Conservation (phyloP, 1,284 basidiomycete genomes). For the Leccinum pachyderme region DNA sequence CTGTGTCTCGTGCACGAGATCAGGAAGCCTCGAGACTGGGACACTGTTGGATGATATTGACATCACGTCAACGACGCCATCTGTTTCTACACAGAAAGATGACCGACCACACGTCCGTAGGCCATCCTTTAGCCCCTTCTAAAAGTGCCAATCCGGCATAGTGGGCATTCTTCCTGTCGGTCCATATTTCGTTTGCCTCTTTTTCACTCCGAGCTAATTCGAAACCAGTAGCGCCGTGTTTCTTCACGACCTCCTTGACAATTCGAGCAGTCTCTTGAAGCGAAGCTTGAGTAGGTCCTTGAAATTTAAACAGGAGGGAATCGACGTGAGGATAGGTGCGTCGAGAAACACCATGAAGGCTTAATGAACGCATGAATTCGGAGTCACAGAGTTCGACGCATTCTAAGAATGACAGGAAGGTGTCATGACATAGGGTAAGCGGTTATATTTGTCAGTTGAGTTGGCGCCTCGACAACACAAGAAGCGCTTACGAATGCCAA, state of each 20-base stretch:
- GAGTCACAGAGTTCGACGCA: constrained; percentile 81
- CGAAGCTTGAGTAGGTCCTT: constrained; percentile 62
- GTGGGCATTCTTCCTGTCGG: constrained; percentile 81
- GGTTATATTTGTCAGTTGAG: not conserved
- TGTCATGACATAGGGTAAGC: not conserved
- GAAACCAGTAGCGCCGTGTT: constrained; percentile 70
- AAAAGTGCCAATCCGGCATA: constrained; percentile 68
- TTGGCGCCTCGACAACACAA: not conserved
- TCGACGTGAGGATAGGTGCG: constrained; percentile 69
- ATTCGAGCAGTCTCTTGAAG: constrained; percentile 64
- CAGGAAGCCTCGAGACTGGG: constrained; percentile 76
- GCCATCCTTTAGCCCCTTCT: constrained; percentile 68
- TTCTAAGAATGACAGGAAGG: constrained; percentile 37
- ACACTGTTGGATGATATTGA: constrained; percentile 46
- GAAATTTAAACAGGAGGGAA: constrained; percentile 87
- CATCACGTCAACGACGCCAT: not conserved
- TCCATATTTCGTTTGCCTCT: constrained; percentile 80
- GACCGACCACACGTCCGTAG: constrained; percentile 83
- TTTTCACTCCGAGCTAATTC: constrained; percentile 64
- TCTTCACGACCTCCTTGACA: constrained; percentile 55
- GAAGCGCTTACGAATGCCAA: constrained; percentile 58
- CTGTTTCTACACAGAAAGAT: not conserved
- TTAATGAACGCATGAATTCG: constrained; percentile 69
- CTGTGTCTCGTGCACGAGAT: constrained; percentile 74
- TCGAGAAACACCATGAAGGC: constrained; percentile 56